Conservation (phyloP, 2,329 filamentous ascomycete genomes). For the Lachnellula arida region DNA sequence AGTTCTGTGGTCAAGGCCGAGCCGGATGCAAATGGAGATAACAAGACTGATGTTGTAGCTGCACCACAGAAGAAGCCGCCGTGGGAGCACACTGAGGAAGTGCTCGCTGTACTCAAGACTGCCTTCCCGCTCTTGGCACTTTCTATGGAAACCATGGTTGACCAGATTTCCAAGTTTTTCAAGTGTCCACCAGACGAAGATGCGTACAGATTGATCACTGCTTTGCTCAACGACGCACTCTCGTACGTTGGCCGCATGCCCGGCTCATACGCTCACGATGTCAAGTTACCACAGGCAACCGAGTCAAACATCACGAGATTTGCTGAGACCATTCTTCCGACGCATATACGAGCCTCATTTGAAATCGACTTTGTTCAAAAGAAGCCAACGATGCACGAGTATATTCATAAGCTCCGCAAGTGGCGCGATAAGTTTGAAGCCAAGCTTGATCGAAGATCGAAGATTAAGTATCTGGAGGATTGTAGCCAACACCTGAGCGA, state of each 20-base stretch:
- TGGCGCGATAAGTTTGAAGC: conserved; percentile 99
- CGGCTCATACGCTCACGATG: conserved; percentile 79
- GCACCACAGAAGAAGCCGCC: conserved; percentile 61
- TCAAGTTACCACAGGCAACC: conserved; percentile 83
- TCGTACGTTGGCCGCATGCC: conserved; percentile 89
- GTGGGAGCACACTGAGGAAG: conserved; percentile 95
- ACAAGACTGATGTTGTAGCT: conserved; percentile 29
- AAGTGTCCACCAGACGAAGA: conserved; percentile 98
- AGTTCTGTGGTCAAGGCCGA: conserved; percentile 28
- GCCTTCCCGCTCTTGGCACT: conserved; percentile 92
- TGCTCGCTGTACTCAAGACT: conserved; percentile 92
- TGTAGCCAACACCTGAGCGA: conserved; percentile 92
- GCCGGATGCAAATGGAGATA: conserved; percentile 22
- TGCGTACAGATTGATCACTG: conserved; percentile 95
- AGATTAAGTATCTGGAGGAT: conserved; percentile 55
- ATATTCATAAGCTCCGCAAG: conserved; percentile 91
- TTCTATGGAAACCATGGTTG: conserved; percentile 99
- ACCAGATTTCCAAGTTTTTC: conserved; percentile 98
- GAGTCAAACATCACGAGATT: conserved; percentile 97
- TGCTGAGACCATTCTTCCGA: conserved; percentile 89
- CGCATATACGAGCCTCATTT: conserved; percentile 93
- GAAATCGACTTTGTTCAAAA: conserved; percentile 94
- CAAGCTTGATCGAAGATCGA: conserved; percentile 75
- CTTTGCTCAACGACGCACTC: conserved; percentile 88
- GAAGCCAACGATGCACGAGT: conserved; percentile 97